phyloP scores from a whole-genome alignment of 2,329 filamentous ascomycete genomes.

The Catunica adiposa region DNA sequence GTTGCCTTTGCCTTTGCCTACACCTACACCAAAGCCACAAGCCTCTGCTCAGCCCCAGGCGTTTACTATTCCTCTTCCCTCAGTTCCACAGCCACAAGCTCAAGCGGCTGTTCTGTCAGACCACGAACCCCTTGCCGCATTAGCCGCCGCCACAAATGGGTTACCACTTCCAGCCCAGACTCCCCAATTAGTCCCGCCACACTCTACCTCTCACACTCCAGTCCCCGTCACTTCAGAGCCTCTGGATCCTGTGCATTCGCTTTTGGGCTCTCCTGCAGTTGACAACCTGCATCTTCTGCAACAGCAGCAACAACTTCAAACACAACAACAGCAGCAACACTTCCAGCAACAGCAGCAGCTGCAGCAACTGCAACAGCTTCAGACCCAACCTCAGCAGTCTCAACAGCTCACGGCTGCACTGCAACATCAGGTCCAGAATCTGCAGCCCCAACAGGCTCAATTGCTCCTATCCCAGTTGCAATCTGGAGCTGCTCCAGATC shows the following conservation, averaged over 20 bases:
- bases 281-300: conserved; percentile 10
- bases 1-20: conserved; percentile 2
- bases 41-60: conserved; percentile 1
- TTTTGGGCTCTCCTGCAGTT: conserved; percentile 1
- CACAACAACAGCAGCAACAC: conserved; percentile 5
- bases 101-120: not conserved
- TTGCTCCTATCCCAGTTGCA: conserved; percentile 2
- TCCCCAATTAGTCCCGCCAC: not conserved
- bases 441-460: conserved; percentile 4
- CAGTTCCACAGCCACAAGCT: not conserved
- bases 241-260: conserved; percentile 11
- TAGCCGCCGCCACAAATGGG: not conserved
- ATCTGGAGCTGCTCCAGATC: not conserved
- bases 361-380: conserved; percentile 8
- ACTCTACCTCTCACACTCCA: not conserved
- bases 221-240: not conserved
- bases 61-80: conserved; percentile 12
- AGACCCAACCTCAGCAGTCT: conserved; percentile 2
- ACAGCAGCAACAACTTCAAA: conserved; percentile 3
- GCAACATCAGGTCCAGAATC: conserved; percentile 8
- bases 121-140: conserved; percentile 3
- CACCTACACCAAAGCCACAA: not conserved
- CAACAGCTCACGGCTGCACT: not conserved
- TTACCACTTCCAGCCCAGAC: not conserved
- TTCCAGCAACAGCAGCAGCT: conserved; percentile 5